A percentile compares a stretch with the other conserved stretches of the same genome.
Evolutionary conservation across 2,329 filamentous ascomycete genomes (phyloP).

Genomic region (Penicillium sp.): DNA sequence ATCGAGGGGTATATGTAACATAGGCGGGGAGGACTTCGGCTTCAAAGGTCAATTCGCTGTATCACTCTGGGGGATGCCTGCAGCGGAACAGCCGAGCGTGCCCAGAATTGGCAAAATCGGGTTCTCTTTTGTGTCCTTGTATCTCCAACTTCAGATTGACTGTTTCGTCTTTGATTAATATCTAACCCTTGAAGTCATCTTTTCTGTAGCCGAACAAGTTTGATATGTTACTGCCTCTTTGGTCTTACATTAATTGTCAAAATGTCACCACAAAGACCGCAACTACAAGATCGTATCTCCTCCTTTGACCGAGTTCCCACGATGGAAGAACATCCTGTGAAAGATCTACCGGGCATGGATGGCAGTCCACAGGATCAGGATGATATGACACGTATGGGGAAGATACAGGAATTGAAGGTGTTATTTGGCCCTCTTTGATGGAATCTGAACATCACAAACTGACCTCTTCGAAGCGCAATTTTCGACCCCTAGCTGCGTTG

Average conservation of each 20-base stretch:
- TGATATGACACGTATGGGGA: constrained; percentile 29
- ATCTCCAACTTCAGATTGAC: not conserved
- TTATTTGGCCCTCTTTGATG: not conserved
- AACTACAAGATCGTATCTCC: not conserved
- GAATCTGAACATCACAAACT: not conserved
- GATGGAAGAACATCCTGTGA: constrained; percentile 4
- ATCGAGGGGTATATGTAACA: not conserved
- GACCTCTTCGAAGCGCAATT: constrained; percentile 18
- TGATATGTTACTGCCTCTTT: too few relatives aligned
- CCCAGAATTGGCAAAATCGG: not conserved
- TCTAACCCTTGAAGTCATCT: not conserved
- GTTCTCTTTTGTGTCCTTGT: not conserved
- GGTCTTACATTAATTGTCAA: not conserved
- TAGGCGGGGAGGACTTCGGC: not conserved
- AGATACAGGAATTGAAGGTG: constrained; percentile 25
- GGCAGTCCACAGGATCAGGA: constrained; percentile 18
- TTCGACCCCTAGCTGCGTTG: constrained; percentile 25
- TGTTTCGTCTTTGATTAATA: not conserved
- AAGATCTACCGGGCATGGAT: not conserved
- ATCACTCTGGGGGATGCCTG: not conserved
- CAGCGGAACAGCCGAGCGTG: not conserved
- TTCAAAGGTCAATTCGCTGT: not conserved
- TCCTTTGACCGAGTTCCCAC: not conserved
- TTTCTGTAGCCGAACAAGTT: not conserved
- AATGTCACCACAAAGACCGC: not conserved